These are phyloP conservation scores for Vanderwaltozyma tropicalis DNA, from an alignment of 805 yeast species.

Conservation along the genomic window DNA sequence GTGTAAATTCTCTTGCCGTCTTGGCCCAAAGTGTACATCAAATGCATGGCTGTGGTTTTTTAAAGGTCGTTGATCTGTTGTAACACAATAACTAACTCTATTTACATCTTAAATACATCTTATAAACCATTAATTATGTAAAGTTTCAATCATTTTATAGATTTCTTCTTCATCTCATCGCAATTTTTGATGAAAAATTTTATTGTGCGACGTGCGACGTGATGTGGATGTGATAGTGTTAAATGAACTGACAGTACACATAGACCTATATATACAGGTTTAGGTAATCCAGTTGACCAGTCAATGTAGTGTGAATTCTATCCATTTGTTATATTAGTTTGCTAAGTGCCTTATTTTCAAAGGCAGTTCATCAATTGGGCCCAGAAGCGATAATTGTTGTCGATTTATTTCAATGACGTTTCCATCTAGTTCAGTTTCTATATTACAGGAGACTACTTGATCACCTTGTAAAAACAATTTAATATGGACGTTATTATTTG, in stretches of 20 bases:
- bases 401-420: constrained; percentile 3
- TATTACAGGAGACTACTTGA: constrained; percentile 12
- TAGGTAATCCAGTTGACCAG: no score
- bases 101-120: no score
- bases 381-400: constrained; percentile 13
- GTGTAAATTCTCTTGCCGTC: constrained; percentile 97
- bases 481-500: constrained; percentile 4
- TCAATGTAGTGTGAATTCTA: not conserved
- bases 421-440: constrained; percentile 4
- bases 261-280: no score
- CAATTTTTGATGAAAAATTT: not conserved
- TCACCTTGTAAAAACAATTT: constrained; percentile 12
- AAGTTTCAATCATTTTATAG: no score
- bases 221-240: no score
- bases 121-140: no score
- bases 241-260: no score
- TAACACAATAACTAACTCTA: no score
- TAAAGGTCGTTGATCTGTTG: no score
- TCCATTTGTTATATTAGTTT: not conserved
- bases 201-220: not conserved
- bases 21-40: constrained; percentile 91
- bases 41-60: constrained; percentile 57
- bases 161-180: not conserved
- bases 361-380: constrained; percentile 15
- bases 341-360: constrained; percentile 10